Percentiles rank a stretch among this genome's conserved stretches.
Evolutionary conservation across 345 rosid genomes (phyloP).

Genomic region (Linum lewisii): DNA sequence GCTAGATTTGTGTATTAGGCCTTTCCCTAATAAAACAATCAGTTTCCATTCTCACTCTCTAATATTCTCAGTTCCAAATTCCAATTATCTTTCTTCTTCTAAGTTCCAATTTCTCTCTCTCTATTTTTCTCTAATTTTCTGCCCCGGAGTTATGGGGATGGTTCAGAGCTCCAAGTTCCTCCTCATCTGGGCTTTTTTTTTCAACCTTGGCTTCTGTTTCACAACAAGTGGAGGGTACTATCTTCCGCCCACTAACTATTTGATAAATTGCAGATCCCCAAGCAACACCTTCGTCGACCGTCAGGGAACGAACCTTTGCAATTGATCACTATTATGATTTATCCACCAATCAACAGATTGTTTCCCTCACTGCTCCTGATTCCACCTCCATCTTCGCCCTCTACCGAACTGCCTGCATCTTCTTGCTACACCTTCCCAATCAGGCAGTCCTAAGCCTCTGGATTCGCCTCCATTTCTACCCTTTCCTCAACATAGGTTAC

Average conservation of each 20-base stretch:
- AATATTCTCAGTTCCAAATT: too few relatives aligned
- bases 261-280: constrained; percentile 68
- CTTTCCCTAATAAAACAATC: too few relatives aligned
- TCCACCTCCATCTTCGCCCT: constrained; percentile 24
- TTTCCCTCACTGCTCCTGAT: constrained; percentile 15
- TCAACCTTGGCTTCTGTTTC: constrained; percentile 20
- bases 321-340: constrained; percentile 37
- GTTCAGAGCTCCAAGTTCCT: constrained; percentile 6
- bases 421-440: constrained; percentile 43
- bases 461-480: constrained; percentile 70
- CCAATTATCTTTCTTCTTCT: too few relatives aligned
- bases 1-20: too few relatives aligned
- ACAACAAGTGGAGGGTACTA: too few relatives aligned
- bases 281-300: constrained; percentile 32
- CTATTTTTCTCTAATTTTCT: neutral
- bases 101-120: neutral
- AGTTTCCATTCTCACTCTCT: too few relatives aligned
- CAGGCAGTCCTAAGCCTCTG: constrained; percentile 36
- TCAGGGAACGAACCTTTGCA: constrained; percentile 32
- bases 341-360: constrained; percentile 17
- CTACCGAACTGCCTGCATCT: constrained; percentile 36
- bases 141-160: constrained; percentile 26
- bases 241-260: constrained; percentile 34
- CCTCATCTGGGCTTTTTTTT: constrained; percentile 22
- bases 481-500: constrained; percentile 25